Conservation (phyloP, 495 filamentous ascomycete genomes). For the Hypoxylon fuscum region DNA sequence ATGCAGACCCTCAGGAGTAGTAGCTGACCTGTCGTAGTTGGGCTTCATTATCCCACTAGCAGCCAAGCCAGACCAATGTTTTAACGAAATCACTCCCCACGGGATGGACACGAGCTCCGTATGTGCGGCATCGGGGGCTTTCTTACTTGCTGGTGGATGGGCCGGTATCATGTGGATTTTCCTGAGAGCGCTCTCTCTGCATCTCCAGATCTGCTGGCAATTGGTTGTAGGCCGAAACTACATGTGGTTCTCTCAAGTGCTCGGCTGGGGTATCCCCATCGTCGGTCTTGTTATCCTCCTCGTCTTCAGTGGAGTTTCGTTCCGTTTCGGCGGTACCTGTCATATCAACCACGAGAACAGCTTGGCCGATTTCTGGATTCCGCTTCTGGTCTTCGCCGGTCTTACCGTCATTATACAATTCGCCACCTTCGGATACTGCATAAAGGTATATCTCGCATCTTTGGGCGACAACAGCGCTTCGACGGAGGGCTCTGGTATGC, state of each 20-base stretch:
- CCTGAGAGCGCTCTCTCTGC: conserved; percentile 87
- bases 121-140: conserved; percentile 88
- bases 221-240: conserved; percentile 86
- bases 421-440: conserved; percentile 88
- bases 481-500: conserved; percentile 75
- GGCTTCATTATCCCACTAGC: conserved; percentile 92
- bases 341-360: conserved; percentile 89
- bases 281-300: conserved; percentile 77
- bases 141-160: conserved; percentile 87
- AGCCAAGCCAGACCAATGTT: conserved; percentile 81
- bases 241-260: conserved; percentile 83
- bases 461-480: conserved; percentile 75
- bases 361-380: conserved; percentile 88
- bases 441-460: conserved; percentile 90
- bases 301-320: conserved; percentile 89
- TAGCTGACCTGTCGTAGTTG: conserved; percentile 53
- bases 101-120: conserved; percentile 84
- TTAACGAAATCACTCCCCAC: conserved; percentile 89
- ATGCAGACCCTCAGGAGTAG: neutral
- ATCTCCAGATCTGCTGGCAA: conserved; percentile 98
- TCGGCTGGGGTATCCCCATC: conserved; percentile 85
- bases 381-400: conserved; percentile 80
- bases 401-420: conserved; percentile 84
- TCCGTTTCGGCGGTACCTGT: conserved; percentile 88
- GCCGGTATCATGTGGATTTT: conserved; percentile 88